Conservation (phyloP, 768 basidiomycete genomes). For the Rhizopogon rudus region DNA sequence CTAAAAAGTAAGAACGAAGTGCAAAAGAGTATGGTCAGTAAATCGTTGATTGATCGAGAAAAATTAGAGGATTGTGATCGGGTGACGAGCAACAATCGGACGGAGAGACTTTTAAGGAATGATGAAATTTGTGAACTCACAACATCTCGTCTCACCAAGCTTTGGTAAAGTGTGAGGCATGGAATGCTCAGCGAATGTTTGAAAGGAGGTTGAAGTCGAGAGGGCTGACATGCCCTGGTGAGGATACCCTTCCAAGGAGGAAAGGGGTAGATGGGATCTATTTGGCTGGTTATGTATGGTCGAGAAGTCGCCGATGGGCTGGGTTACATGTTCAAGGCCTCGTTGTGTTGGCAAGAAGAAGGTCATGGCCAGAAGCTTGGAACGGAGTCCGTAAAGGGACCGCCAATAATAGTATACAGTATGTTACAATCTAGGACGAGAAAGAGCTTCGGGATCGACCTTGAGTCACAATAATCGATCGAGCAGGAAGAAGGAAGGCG, state of each 20-base stretch:
- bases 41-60: constrained; percentile 7
- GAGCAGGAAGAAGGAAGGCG: constrained; percentile 3
- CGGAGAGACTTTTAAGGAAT: constrained; percentile 4
- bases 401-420: constrained; percentile 15
- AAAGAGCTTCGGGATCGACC: constrained; percentile 9
- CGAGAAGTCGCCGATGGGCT: constrained; percentile 20
- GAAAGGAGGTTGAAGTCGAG: constrained; percentile 22
- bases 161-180: constrained; percentile 39
- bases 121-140: constrained; percentile 40
- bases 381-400: constrained; percentile 14
- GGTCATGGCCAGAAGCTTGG: constrained; percentile 25
- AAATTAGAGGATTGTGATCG: constrained; percentile 18
- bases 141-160: constrained; percentile 71
- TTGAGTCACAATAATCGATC: constrained; percentile 10
- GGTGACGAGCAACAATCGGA: constrained; percentile 10
- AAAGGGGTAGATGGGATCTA: constrained; percentile 34
- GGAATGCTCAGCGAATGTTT: constrained; percentile 32
- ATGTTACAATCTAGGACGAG: constrained; percentile 9
- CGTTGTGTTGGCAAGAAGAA: constrained; percentile 31
- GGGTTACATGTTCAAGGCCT: constrained; percentile 20
- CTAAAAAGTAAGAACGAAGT: constrained; percentile 30
- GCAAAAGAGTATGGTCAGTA: constrained; percentile 12
- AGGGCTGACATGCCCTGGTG: constrained; percentile 26
- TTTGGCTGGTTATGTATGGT: constrained; percentile 27
- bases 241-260: constrained; percentile 31